Conservation (phyloP, 2,329 filamentous ascomycete genomes). For the Myriosclerotinia duriaeana region DNA sequence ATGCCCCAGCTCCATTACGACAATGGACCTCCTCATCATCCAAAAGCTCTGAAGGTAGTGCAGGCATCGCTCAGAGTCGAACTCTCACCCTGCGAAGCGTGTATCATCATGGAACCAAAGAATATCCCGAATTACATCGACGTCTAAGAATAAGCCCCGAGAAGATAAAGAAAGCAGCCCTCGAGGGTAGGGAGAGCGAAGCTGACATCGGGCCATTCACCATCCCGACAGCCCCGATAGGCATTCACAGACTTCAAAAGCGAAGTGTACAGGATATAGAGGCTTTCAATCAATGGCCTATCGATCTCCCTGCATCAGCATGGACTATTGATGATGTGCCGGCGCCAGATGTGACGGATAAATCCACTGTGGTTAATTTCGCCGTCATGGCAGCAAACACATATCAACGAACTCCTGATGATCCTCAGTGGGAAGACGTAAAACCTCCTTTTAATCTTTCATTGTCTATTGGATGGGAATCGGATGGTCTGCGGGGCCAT, state of each 20-base stretch:
- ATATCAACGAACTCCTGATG: conserved; percentile 70
- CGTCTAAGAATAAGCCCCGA: conserved; percentile 19
- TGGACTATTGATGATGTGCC: conserved; percentile 46
- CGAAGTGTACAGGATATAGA: conserved; percentile 22
- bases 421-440: conserved; percentile 78
- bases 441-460: conserved; percentile 67
- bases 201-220: conserved; percentile 19
- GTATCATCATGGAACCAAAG: conserved; percentile 21
- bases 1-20: conserved; percentile 3
- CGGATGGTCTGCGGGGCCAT: conserved; percentile 83
- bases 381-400: conserved; percentile 85
- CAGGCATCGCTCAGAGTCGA: conserved; percentile 8
- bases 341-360: conserved; percentile 79
- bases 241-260: conserved; percentile 19
- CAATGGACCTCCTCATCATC: conserved; percentile 15
- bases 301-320: conserved; percentile 3
- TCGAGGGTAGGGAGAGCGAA: conserved; percentile 6
- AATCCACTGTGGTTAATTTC: conserved; percentile 75
- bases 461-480: conserved; percentile 85
- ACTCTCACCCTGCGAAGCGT: conserved; percentile 23
- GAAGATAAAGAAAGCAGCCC: conserved; percentile 13
- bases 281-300: conserved; percentile 16
- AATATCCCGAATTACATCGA: conserved; percentile 21
- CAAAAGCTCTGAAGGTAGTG: neutral
- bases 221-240: conserved; percentile 16